Conservation (phyloP, 129 eudicot species). For the Erigeron canadensis region DNA sequence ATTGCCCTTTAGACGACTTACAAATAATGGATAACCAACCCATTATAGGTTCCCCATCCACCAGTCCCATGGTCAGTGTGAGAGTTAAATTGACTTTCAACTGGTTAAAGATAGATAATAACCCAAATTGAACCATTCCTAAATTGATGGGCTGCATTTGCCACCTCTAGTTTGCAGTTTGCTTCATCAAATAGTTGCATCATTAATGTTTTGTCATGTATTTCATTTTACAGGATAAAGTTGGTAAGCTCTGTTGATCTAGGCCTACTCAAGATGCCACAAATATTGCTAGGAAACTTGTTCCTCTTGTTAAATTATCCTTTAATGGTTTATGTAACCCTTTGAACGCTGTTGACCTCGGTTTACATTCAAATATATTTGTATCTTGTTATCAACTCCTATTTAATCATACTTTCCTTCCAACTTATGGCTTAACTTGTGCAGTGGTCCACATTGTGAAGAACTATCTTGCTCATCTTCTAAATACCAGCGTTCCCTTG, state of each 20-base stretch:
- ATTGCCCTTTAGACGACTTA: too few relatives aligned
- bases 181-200: constrained; percentile 9
- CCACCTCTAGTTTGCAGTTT: not conserved
- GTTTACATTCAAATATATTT: constrained; percentile 1
- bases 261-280: constrained; percentile 27
- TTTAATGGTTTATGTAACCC: not conserved
- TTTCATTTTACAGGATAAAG: constrained; percentile 80
- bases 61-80: too few relatives aligned
- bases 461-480: constrained; percentile 73
- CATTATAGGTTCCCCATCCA: too few relatives aligned
- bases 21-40: too few relatives aligned
- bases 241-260: constrained; percentile 68
- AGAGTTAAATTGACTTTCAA: too few relatives aligned
- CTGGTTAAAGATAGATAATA: too few relatives aligned
- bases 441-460: constrained; percentile 91
- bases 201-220: constrained; percentile 9
- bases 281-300: constrained; percentile 19
- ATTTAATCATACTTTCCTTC: constrained; percentile 13
- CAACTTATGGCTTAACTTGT: constrained; percentile 19
- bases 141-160: too few relatives aligned
- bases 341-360: not conserved
- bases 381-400: not conserved
- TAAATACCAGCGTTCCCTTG: constrained; percentile 71
- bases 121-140: too few relatives aligned
- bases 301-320: not conserved